Conservation (phyloP, 106 monocot genomes). For the Allium cepa region DNA sequence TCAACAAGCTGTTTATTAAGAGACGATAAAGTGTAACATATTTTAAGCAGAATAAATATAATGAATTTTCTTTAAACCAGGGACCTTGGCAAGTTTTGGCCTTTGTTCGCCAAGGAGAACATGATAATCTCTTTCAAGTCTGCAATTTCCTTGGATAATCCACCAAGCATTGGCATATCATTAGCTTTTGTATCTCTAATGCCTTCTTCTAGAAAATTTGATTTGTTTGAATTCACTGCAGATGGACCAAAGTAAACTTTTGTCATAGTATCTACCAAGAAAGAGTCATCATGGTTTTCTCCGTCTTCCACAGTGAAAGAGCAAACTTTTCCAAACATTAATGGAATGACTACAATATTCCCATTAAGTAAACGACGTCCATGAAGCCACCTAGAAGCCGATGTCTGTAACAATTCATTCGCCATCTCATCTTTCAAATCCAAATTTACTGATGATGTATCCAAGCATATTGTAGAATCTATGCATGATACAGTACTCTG, state of each 20-base stretch:
- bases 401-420: constrained; percentile 31
- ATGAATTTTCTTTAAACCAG: too few species aligned
- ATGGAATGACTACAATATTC: constrained; percentile 51
- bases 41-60: background rate
- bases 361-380: constrained; percentile 57
- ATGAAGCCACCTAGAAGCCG: constrained; percentile 46
- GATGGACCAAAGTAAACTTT: constrained; percentile 11
- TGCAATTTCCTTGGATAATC: constrained; percentile 76
- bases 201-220: constrained; percentile 25
- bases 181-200: constrained; percentile 7
- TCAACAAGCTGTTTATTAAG: background rate
- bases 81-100: constrained; percentile 46
- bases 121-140: constrained; percentile 65
- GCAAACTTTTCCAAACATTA: constrained; percentile 46
- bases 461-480: constrained; percentile 11
- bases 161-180: constrained; percentile 51
- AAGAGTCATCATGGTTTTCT: constrained; percentile 3
- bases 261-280: constrained; percentile 37
- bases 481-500: constrained; percentile 5
- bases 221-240: background rate
- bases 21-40: background rate
- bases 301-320: constrained; percentile 41
- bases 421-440: too few species aligned
- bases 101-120: constrained; percentile 45
- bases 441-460: constrained; percentile 25